Evolutionary conservation across 352 stramenopile species (phyloP).

Genomic region (Pythium phragmiticola): DNA sequence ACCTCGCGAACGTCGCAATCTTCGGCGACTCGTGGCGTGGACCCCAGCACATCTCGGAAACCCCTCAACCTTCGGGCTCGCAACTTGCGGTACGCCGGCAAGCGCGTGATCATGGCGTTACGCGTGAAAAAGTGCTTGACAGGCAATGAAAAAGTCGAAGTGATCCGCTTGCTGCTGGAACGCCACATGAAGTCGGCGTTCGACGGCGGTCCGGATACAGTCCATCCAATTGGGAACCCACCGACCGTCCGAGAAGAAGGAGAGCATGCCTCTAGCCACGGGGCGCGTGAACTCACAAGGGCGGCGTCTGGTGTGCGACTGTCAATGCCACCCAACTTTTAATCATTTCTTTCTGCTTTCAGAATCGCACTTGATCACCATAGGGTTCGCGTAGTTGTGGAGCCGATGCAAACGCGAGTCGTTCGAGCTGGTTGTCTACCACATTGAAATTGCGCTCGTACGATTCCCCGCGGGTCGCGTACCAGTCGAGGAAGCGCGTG

Average conservation of each 20-base stretch:
- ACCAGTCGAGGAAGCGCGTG: conserved; percentile 76
- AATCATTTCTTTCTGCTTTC: not conserved
- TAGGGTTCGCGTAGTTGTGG: conserved; percentile 50
- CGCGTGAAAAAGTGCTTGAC: conserved; percentile 51
- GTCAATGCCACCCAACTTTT: conserved; percentile 22
- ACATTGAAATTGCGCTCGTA: conserved; percentile 75
- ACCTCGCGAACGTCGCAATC: not conserved
- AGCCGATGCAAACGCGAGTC: conserved; percentile 37
- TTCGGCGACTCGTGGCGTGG: not conserved
- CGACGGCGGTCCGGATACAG: not conserved
- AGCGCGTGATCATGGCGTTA: conserved; percentile 68
- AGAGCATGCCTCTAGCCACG: not conserved
- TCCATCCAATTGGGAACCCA: not conserved
- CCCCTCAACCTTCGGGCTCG: conserved; percentile 18
- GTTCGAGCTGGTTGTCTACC: conserved; percentile 61
- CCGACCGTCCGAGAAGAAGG: not conserved
- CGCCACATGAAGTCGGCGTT: conserved; percentile 30
- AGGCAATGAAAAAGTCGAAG: conserved; percentile 46
- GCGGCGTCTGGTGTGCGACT: conserved; percentile 19
- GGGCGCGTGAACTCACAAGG: conserved; percentile 5
- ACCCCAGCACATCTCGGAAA: not conserved
- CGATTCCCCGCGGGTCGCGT: conserved; percentile 56
- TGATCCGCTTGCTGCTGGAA: conserved; percentile 55
- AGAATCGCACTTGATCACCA: conserved; percentile 40
- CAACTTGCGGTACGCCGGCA: conserved; percentile 53